These are phyloP conservation scores for Pulveroboletus sp. DNA, from an alignment of 768 basidiomycete genomes.

Conservation along the genomic window DNA sequence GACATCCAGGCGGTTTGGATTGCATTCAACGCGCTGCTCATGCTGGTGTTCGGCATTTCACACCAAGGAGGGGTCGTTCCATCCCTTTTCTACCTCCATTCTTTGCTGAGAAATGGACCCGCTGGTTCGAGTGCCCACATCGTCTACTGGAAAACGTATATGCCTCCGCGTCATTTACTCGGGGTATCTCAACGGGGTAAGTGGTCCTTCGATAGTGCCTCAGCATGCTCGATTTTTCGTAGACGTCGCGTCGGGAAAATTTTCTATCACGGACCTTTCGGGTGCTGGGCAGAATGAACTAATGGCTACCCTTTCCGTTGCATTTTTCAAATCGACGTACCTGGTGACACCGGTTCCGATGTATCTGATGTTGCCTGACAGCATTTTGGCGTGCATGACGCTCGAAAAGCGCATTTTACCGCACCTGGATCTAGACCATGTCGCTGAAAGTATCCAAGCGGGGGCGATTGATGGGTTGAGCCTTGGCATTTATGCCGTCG, in stretches of 20 bases:
- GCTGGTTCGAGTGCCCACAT: constrained; percentile 12
- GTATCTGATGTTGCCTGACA: constrained; percentile 14
- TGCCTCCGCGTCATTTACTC: constrained; percentile 38
- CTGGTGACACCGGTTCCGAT: constrained; percentile 34
- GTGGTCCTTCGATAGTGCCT: not conserved
- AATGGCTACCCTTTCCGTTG: constrained; percentile 12
- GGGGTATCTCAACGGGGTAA: constrained; percentile 25
- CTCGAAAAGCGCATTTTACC: constrained; percentile 29
- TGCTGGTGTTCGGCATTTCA: constrained; percentile 35
- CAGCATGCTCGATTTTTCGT: not conserved
- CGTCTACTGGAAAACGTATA: constrained; percentile 42
- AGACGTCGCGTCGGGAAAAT: constrained; percentile 25
- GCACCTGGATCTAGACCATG: constrained; percentile 39
- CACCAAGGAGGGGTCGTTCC: constrained; percentile 44
- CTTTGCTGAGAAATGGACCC: constrained; percentile 10
- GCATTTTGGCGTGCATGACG: constrained; percentile 22
- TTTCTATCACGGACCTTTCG: constrained; percentile 29
- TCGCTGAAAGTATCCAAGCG: constrained; percentile 28
- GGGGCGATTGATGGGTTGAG: constrained; percentile 31
- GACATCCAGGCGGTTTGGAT: constrained; percentile 27
- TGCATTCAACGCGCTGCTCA: constrained; percentile 26
- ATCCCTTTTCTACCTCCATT: constrained; percentile 34
- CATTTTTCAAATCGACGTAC: constrained; percentile 12
- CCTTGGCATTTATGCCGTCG: constrained; percentile 32
- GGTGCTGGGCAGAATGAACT: constrained; percentile 23